These are phyloP conservation scores for Mucor sp. DNA, from an alignment of 371 early-diverging fungal species.

Conservation along the genomic window DNA sequence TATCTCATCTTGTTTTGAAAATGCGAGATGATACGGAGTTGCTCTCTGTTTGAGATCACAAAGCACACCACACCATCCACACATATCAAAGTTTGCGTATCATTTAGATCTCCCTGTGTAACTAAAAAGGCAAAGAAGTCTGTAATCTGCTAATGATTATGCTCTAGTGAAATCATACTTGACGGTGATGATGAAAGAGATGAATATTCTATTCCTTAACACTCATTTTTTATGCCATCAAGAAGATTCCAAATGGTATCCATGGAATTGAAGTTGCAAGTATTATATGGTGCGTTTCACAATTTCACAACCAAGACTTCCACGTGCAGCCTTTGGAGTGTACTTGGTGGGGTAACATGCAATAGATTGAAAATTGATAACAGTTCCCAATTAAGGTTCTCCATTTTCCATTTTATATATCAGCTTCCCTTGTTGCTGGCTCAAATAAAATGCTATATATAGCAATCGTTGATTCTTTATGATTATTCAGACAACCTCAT, in stretches of 20 bases:
- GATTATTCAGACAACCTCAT: not conserved
- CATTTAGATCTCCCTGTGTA: constrained; percentile 1
- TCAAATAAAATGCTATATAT: not conserved
- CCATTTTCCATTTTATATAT: not conserved
- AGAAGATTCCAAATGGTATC: not conserved
- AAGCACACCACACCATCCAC: not conserved
- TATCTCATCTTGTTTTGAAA: not conserved
- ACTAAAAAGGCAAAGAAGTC: not conserved
- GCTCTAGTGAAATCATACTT: not conserved
- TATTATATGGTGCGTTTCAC: not conserved
- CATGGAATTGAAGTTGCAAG: not conserved
- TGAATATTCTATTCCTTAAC: not conserved
- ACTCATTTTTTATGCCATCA: not conserved
- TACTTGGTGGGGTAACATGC: not conserved
- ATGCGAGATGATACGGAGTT: not conserved
- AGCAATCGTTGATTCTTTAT: not conserved
- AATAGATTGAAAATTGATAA: not conserved
- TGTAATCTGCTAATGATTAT: not conserved
- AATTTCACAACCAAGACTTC: not conserved
- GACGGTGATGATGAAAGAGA: not conserved
- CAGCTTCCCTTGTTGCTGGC: not conserved
- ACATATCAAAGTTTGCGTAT: not conserved
- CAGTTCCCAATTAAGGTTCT: not conserved
- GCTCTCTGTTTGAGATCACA: not conserved
- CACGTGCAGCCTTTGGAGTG: not conserved